Evolutionary conservation across 371 early-diverging fungal species (phyloP), one percentile per base, ranked within the genome.

Genomic region (Saksenaea vasiformis): DNA sequence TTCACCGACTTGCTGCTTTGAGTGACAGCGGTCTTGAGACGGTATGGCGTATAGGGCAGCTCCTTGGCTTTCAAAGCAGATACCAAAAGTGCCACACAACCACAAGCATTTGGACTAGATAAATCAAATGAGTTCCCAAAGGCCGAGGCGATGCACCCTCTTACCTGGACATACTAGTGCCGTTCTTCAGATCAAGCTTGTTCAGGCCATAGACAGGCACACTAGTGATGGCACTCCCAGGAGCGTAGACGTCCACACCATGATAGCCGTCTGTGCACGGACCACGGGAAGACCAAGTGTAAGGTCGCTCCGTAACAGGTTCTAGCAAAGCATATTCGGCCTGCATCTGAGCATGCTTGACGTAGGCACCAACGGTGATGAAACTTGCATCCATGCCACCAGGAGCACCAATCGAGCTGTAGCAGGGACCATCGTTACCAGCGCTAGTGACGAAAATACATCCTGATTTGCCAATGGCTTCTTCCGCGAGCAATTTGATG

Each of bases 361-460:
- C 93, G 67, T 92, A 95, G 0, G 98, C 98, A 35, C 98, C 98
- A 1, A 97, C 98, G 17, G 93, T 87, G 28, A 96, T 90, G 28
- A 95, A 76, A 27, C 84, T 88, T 41, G 73, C 80, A 65, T 68
- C 76, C 80, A 72, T 93, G 56, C 97, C 96, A 36, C 91, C 95
- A 1, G 98, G 98, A 0, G 95, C 86, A 38, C 96, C 94, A 58
- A 87, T 85, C 0, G 97, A 94, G 35, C 90, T 84, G 62, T 93
- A 81, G 15, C 91, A 92, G 4, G 98, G 97, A 4, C 98, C 98
- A 54, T 87, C 90, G 70, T 98, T 98, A 41, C 98, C 97, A 1
- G 95, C 96, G 51, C 93, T 91, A 9, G 92, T 82, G 10, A 97
- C 90, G 77, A 98, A 91, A 58, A 95, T 85, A 71, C 90, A 89